Evolutionary conservation across 352 stramenopile genomes (phyloP), one percentile per base, ranked within the genome.

Genomic region (Pythium dissimile): DNA sequence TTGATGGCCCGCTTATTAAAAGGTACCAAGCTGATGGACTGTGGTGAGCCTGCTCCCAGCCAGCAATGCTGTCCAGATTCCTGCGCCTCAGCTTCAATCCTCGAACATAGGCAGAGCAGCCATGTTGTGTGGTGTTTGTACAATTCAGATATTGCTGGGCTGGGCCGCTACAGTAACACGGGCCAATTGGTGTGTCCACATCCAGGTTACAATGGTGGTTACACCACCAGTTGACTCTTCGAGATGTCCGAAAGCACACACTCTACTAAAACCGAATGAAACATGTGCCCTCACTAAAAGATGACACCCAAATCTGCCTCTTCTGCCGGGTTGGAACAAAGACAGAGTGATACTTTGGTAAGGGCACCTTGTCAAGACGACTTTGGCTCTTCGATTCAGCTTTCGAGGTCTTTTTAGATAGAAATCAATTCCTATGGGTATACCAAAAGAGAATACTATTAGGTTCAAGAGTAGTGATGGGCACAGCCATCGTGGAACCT

Each of bases 201-300:
- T 3, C 5, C 11, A 23, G 42, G 42, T 48, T 48, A 48, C 42
- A 20, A 18, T 8, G 13, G 5, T 7, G 45, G 45, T 30, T 52
- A 35, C 27, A 16, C 45, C 6, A 47, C 21, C 21, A 24, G 41
- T 31, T n/a, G 41, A 31, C 41, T 4, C 2, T n/a, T 52, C 45
- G 27, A 18, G 42, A 48, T 48, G 42, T 48, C 42, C 42, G 42
- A 48, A 23, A 27, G 27, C 13, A 23, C 28, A 5, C 6, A 8
- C 9, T 28, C 45, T 52, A 3, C 28, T 52, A 52, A 52, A 52
- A 39, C 45, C 45, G 45, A 13, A n/a, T 26, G 18, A 15, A 39
- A 16, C 21, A 15, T 20, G 45, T 52, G 45, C 45, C 45, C 45
- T 52, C 45, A 52, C 45, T 28, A 52, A 24, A 52, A 37, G 45